Percentiles rank a stretch among this genome's conserved stretches.
Conservation (phyloP, 2,329 filamentous ascomycete species). For the Penicillium frequentans region DNA sequence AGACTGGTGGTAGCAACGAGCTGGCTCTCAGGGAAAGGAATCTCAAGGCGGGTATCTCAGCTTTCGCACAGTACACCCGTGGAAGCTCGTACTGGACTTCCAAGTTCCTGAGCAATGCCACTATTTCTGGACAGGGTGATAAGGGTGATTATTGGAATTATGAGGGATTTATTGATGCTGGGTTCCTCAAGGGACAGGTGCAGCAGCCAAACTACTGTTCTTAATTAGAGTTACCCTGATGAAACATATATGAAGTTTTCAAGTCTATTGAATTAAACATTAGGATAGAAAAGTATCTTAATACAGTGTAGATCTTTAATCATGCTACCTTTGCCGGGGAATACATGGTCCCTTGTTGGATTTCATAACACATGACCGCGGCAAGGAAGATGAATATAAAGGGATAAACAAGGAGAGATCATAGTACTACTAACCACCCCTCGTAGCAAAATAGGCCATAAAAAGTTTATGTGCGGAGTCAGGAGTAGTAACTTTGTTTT, state of each 20-base stretch:
- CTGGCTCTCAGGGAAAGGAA: constrained; percentile 15
- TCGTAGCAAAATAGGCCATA: no score
- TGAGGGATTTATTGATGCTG: constrained; percentile 12
- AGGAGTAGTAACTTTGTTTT: no score
- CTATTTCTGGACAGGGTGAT: constrained; percentile 12
- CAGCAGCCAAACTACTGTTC: not conserved
- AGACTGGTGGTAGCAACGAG: constrained; percentile 16
- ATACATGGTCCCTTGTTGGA: no score
- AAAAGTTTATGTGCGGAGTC: no score
- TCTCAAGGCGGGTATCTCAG: constrained; percentile 16
- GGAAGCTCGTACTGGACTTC: constrained; percentile 25
- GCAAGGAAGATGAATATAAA: no score
- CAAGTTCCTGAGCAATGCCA: constrained; percentile 17
- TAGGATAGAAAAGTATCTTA: not conserved
- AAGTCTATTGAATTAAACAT: not conserved
- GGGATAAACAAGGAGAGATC: no score
- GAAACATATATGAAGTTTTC: no score
- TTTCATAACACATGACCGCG: no score
- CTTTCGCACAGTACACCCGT: constrained; percentile 14
- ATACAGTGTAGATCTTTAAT: no score
- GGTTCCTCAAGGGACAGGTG: not conserved
- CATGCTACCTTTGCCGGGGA: no score
- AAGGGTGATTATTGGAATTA: constrained; percentile 20
- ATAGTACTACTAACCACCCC: no score
- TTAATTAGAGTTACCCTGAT: not conserved